Evolutionary conservation across 352 stramenopile genomes (phyloP).

Genomic region (Phytopythium litorale): DNA sequence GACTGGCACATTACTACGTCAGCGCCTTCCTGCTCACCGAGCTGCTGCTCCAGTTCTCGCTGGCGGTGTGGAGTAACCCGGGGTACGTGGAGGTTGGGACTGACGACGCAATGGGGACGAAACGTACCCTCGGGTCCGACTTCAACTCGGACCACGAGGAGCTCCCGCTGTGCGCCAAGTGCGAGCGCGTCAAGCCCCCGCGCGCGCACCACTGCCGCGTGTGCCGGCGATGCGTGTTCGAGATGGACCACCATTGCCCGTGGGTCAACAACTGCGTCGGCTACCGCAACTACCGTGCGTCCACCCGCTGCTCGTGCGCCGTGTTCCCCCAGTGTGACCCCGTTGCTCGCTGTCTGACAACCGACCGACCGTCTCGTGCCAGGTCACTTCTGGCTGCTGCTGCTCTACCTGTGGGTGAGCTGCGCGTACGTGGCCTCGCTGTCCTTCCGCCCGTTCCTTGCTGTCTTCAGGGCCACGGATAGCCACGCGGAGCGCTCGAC

Average conservation of each 20-base stretch:
- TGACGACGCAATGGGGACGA: slow-evolving; percentile 8
- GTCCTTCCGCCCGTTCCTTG: slow-evolving; percentile 27
- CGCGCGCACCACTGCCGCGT: slow-evolving; percentile 68
- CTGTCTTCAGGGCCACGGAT: slow-evolving; percentile 5
- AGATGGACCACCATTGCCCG: slow-evolving; percentile 98
- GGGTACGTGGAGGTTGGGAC: slow-evolving; percentile 18
- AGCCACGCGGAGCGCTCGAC: slow-evolving; percentile 1
- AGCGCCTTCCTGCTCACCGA: slow-evolving; percentile 31
- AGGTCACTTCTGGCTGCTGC: slow-evolving; percentile 48
- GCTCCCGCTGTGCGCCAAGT: slow-evolving; percentile 15
- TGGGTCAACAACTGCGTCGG: slow-evolving; percentile 98
- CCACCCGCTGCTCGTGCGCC: not conserved
- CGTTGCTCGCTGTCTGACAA: too few relatives aligned
- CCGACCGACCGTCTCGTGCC: not conserved
- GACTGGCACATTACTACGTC: slow-evolving; percentile 5
- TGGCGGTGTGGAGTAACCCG: slow-evolving; percentile 35
- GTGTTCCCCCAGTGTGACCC: not conserved
- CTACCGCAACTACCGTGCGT: slow-evolving; percentile 89
- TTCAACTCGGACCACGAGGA: slow-evolving; percentile 1
- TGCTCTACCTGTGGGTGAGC: slow-evolving; percentile 43
- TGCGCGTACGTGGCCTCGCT: slow-evolving; percentile 37
- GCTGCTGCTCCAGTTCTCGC: slow-evolving; percentile 37
- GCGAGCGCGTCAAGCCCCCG: slow-evolving; percentile 18
- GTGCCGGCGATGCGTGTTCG: slow-evolving; percentile 89
- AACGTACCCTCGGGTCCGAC: not conserved